Evolutionary conservation across 768 basidiomycete species (phyloP), one percentile per base, ranked within the genome.

Genomic region (Calocera viscosa): DNA sequence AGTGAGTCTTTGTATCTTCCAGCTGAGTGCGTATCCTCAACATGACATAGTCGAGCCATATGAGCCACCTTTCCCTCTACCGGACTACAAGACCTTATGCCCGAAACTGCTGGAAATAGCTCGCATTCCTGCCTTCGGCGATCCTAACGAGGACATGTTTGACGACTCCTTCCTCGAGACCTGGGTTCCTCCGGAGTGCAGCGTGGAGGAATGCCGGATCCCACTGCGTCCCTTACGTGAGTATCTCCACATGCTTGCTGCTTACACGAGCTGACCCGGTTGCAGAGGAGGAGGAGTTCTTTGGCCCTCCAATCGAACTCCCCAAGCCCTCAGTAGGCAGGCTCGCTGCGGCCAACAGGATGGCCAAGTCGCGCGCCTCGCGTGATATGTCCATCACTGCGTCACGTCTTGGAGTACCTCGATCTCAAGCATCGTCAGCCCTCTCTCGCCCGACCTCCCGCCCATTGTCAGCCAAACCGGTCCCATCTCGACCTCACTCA

Each of bases 51-150:
- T 79, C 22, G 68, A 70, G 41, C 76, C 77, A 5, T 84, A 79
- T 66, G 79, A 80, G 66, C 80, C 80, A 16, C 75, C 75, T 3
- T 82, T 83, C 66, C 81, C 82, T 64, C 74, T 82, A 71, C 82
- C 83, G 16, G 75, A 84, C 65, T 84, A 82, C 69, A 78, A 73
- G 70, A 73, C 76, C 30, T 70, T 80, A 22, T 82, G 82, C 0
- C 71, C 71, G 32, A 72, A 69, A 2, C 43, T 83, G 1, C 75
- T 79, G 63, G 69, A 73, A 10, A 70, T 78, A 28, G 78, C 76
- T 64, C 78, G 77, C 39, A 60, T 60, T 10, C 53, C 53, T 32
- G 53, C 16, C 14, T 60, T 60, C 22, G 53, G 53, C 14, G 53
- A 60, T 32, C 53, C 53, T 5, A 60, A 60, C 53, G 53, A 60